Base-by-base conservation (phyloP, 176 grass and related monocot species). In the Juncus effusus region DNA sequence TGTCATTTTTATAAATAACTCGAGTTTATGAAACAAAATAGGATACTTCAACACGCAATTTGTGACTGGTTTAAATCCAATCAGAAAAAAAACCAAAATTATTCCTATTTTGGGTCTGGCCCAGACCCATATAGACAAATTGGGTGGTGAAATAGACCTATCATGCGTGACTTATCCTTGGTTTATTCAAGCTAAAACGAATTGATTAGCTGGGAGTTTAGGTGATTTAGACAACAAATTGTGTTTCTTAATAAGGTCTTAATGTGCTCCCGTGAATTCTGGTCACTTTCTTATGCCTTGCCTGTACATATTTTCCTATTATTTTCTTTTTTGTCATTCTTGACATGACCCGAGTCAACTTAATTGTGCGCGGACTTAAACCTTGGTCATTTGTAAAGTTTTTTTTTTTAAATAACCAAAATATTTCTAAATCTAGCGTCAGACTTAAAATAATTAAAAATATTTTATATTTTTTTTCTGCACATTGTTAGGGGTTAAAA, bases 131-230 rank as follows among this genome's bases (percentile, higher is more conserved):
- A 51, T 15, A 53, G 44, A 51, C 64, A 51, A 51, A 52, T 37
- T 13, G 47, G 47, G 47, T 0, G 67, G 9, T 44, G 67, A 28
- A 59, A 37, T 42, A 55, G 37, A 71, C 37, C 68, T 72, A 57
- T 72, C 68, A 72, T 14, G 11, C 19, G 36, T 55, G 66, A 69
- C 42, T 6, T 36, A 66, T 51, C 10, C 9, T 35, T 66, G 63
- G 14, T 36, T 44, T 65, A 64, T 66, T 38, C 0, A 35, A 51
- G 40, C 51, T 49, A 40, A 66, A 66, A 51, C 3, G 19, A 28
- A 28, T 38, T 4, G 65, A 54, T 53, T 54, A 66, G 15, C 63
- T 68, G 28, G 19, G 65, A 40, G 19, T 1, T 69, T 69, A 69
- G 44, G 65, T 54, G 49, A 10, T 54, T 37, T 5, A 7, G 15